A percentile compares a stretch with the other conserved stretches of the same genome.
Conservation (phyloP, 2,329 filamentous ascomycete species). For the Trichoderma afroharzianum region DNA sequence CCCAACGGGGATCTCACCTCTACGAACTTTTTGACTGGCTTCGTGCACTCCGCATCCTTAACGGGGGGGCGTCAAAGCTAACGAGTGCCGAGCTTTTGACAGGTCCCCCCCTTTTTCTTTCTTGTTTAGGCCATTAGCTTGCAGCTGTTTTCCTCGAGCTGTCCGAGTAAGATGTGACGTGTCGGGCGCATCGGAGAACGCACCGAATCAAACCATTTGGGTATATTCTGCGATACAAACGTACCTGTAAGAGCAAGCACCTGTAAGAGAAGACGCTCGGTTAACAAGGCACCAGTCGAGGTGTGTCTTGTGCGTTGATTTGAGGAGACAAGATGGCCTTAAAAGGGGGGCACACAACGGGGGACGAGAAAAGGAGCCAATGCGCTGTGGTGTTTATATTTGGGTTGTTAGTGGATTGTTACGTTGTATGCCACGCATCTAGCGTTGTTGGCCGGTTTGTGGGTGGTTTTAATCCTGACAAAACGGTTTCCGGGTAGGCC, state of each 20-base stretch:
- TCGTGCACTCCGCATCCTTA: background rate
- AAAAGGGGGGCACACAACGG: background rate
- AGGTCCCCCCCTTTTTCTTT: background rate
- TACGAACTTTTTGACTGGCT: background rate
- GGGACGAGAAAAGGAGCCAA: background rate
- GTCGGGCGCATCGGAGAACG: background rate
- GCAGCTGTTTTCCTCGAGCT: background rate
- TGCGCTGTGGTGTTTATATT: background rate
- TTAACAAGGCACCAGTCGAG: background rate
- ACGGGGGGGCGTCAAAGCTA: background rate
- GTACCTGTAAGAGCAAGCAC: background rate
- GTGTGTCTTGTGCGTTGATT: background rate
- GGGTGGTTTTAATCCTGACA: background rate
- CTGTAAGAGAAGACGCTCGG: background rate
- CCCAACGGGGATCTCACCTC: background rate
- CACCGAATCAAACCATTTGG: background rate
- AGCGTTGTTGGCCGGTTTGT: background rate
- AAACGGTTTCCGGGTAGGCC: background rate
- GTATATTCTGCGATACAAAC: background rate
- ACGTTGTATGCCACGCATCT: background rate
- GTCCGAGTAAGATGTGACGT: background rate
- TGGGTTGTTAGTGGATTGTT: background rate
- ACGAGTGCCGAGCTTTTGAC: background rate
- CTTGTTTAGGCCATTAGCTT: background rate
- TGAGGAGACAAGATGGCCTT: background rate